Evolutionary conservation across 192 early-diverging fungal species (phyloP).

Genomic region (Umbelopsis isabellina): DNA sequence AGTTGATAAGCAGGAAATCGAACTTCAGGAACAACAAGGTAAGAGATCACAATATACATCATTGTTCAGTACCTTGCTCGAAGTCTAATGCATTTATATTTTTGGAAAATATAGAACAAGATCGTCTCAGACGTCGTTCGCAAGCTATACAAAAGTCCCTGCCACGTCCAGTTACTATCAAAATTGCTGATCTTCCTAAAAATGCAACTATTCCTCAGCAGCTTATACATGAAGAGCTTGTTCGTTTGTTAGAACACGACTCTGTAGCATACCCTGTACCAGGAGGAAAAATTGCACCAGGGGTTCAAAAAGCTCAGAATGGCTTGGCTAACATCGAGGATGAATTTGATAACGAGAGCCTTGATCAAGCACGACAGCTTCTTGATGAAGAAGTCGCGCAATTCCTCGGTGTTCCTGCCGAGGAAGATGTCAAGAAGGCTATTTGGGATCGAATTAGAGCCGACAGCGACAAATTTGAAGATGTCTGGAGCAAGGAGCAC

Average conservation of each 20-base stretch:
- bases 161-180: conserved; percentile 67
- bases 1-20: conserved; percentile 56
- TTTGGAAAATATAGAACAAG: conserved; percentile 40
- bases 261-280: conserved; percentile 70
- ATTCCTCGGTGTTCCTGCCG: conserved; percentile 28
- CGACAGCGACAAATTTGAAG: conserved; percentile 41
- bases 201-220: conserved; percentile 48
- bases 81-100: neutral
- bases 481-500: conserved; percentile 33
- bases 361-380: conserved; percentile 59
- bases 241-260: conserved; percentile 71
- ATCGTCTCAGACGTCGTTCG: conserved; percentile 62
- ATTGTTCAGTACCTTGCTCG: neutral
- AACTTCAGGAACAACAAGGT: conserved; percentile 52
- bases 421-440: conserved; percentile 39
- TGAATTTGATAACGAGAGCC: conserved; percentile 58
- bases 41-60: conserved; percentile 25
- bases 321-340: conserved; percentile 58
- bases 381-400: conserved; percentile 51
- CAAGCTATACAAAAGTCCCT: conserved; percentile 76
- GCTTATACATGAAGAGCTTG: conserved; percentile 75
- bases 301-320: conserved; percentile 31
- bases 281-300: conserved; percentile 56
- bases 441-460: conserved; percentile 35
- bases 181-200: conserved; percentile 24